Evolutionary conservation across 176 grass and related monocot species (phyloP).

Genomic region (Olyra latifolia): DNA sequence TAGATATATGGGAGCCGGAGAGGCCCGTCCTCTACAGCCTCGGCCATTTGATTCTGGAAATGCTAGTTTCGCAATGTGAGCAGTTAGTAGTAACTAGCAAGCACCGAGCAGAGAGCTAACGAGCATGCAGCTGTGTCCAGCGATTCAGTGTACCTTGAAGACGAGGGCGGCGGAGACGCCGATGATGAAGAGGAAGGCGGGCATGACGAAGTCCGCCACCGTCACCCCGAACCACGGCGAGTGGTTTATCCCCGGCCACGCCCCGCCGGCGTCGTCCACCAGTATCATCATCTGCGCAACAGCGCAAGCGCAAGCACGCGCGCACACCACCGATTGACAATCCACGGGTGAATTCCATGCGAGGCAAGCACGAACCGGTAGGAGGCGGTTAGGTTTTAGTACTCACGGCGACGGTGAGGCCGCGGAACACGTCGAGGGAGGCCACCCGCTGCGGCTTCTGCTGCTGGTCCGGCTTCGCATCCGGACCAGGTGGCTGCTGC

Average conservation of each 20-base stretch:
- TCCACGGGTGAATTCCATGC: neutral
- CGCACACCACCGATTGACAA: neutral
- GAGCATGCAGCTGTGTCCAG: neutral
- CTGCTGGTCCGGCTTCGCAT: slow-evolving; percentile 12
- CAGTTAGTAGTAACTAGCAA: neutral
- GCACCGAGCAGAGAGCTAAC: neutral
- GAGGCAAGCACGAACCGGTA: neutral
- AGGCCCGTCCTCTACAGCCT: neutral
- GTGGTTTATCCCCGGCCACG: slow-evolving; percentile 91
- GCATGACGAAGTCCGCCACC: slow-evolving; percentile 95
- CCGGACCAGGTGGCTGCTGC: neutral
- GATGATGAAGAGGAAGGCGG: slow-evolving; percentile 91
- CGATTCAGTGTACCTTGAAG: slow-evolving; percentile 59
- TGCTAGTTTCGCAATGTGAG: neutral
- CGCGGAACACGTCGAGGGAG: slow-evolving; percentile 93
- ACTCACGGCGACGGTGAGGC: slow-evolving; percentile 77
- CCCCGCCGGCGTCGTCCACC: slow-evolving; percentile 87
- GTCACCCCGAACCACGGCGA: slow-evolving; percentile 91
- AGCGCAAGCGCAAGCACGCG: neutral
- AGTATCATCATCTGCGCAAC: slow-evolving; percentile 82
- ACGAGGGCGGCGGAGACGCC: slow-evolving; percentile 80
- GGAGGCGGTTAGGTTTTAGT: neutral
- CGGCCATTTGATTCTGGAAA: neutral
- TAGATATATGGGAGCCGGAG: neutral
- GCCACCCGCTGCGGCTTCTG: slow-evolving; percentile 59